Base-by-base conservation (phyloP, 1,284 basidiomycete genomes). In the Porodaedalea pini region DNA sequence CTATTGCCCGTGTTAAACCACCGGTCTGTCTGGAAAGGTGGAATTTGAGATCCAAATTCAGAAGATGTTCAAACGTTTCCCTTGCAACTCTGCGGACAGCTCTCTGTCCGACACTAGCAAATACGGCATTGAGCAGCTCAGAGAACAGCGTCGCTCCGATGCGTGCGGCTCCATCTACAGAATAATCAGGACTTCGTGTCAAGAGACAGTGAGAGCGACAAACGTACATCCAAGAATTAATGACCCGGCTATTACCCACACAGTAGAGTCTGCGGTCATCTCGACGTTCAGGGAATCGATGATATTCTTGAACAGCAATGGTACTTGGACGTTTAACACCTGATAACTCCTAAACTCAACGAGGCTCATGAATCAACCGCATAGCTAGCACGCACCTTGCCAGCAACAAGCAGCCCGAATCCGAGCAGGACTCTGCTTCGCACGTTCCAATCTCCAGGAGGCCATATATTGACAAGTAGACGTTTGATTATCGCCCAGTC, bases 301-400 rank as follows among this genome's bases (percentile, higher is more conserved):
- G 49, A 99, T 86, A 39, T 81, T 71, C 71, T 98, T 99, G 82
- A 99, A 99, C 63, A 98, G 80, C 64, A 94, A 85, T 0, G 97
- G 96, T 4, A 99, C 95, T 79, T 98, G 96, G 0, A 99, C 96
- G 69, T 98, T 99, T 58, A 98, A 75, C 27, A 97, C 73, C 88
- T 90, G 59, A 56, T 17, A 17, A 13, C 3, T 51, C 19, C 21
- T 13, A 25, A 41, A 2, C 27, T 15, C 43, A 45, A 37, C 51
- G 5, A 29, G 23, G 19, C 27, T 36, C 41, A 45, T 19, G 19
- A 21, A 39, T 32, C n/a, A 32, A 47, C 23, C 15, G 57, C 34
- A 31, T 21, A 19, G 23, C 54, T 56, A 32, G 10, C 15, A 68
- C 73, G 54, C 61, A 95, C 91, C 81, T 99, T 99, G 54, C 93